Conservation (phyloP, 1,139 yeast species). For the Hemisphaericaspora xylofermentans region DNA sequence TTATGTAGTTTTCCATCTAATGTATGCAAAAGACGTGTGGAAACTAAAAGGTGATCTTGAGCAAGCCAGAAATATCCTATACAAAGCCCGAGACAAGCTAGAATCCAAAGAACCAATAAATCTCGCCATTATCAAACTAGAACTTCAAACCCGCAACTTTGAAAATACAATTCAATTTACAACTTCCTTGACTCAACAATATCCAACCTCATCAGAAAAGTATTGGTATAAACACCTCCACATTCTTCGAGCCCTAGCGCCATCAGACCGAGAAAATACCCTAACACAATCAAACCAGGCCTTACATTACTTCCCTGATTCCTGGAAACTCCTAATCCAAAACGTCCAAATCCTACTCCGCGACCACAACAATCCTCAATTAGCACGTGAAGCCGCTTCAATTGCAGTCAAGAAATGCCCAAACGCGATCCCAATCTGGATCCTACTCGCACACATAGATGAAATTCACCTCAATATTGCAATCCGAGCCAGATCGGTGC, state of each 20-base stretch:
- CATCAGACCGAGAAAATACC: constrained; percentile 30
- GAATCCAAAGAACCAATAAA: constrained; percentile 41
- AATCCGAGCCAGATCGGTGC: constrained; percentile 67
- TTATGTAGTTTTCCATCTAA: constrained; percentile 53
- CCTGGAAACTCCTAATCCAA: constrained; percentile 56
- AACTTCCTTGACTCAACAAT: constrained; percentile 14
- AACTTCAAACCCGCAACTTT: constrained; percentile 38
- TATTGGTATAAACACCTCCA: constrained; percentile 67
- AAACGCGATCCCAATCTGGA: constrained; percentile 52
- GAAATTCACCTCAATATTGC: constrained; percentile 34
- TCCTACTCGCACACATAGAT: constrained; percentile 50
- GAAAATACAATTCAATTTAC: constrained; percentile 46
- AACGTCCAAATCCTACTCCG: constrained; percentile 52
- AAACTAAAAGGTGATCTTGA: constrained; percentile 41
- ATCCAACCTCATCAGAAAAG: constrained; percentile 40
- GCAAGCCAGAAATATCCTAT: constrained; percentile 55
- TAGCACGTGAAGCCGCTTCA: constrained; percentile 50
- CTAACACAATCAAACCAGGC: constrained; percentile 44
- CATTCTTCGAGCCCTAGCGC: constrained; percentile 37
- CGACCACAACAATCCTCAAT: constrained; percentile 22
- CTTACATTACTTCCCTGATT: constrained; percentile 42
- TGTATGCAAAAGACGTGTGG: constrained; percentile 76
- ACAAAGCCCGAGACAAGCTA: constrained; percentile 36
- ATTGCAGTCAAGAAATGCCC: constrained; percentile 53
- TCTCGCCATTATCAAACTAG: constrained; percentile 71